A percentile compares a stretch with the other conserved stretches of the same genome.
These are phyloP conservation scores for Phialophora macrospora DNA, from an alignment of 2,329 filamentous ascomycete genomes.

Conservation along the genomic window DNA sequence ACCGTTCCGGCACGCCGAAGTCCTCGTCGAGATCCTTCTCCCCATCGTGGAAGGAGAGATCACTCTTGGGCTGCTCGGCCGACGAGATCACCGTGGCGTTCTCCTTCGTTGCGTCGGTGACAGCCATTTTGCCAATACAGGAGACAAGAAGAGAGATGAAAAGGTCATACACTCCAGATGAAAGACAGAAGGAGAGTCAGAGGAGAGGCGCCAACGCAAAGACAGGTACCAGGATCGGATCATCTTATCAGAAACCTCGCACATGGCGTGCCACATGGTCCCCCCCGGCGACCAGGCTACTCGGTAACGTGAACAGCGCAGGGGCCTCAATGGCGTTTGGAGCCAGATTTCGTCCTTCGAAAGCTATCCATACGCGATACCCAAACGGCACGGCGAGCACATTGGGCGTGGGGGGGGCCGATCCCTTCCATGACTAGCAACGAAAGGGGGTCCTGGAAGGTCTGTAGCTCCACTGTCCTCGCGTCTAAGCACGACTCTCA, in stretches of 20 bases:
- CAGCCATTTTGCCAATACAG: not conserved
- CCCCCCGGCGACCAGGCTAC: not conserved
- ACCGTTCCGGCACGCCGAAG: conserved; percentile 42
- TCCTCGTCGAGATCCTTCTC: conserved; percentile 18
- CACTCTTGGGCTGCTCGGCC: conserved; percentile 12
- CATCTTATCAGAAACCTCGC: not conserved
- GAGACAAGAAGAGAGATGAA: not conserved
- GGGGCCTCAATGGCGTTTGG: not conserved
- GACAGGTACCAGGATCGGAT: not conserved
- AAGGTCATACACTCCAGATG: not conserved
- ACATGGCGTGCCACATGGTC: conserved; percentile 8
- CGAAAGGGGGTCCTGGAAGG: not conserved
- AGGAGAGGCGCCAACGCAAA: not conserved
- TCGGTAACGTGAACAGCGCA: not conserved
- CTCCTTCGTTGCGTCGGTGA: not conserved
- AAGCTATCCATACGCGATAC: not conserved
- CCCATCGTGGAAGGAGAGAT: not conserved
- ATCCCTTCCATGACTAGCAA: not conserved
- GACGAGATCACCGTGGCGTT: conserved; percentile 7
- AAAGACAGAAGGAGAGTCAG: not conserved
- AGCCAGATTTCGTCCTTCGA: not conserved
- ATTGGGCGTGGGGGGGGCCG: not conserved
- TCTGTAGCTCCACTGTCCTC: not conserved
- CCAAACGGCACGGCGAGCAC: not conserved
- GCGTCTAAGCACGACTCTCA: not conserved